phyloP scores from a whole-genome alignment of 495 filamentous ascomycete species.

The Penicillium pulvis region DNA sequence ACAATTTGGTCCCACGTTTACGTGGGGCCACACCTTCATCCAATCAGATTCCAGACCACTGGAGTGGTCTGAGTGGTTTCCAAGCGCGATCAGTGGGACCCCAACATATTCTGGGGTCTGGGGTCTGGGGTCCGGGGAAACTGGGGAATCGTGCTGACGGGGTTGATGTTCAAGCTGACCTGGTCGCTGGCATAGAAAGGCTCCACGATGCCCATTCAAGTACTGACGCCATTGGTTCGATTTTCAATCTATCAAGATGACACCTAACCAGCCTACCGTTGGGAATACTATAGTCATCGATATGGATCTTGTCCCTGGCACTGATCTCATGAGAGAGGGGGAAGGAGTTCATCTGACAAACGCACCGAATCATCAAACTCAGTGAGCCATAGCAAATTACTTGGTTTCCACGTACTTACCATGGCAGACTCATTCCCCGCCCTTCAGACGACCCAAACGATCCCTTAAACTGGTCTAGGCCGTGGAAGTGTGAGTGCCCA shows the following conservation, averaged over 20 bases:
- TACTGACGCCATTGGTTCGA: too few relatives aligned
- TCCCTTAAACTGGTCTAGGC: background rate
- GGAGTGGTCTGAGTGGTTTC: too few relatives aligned
- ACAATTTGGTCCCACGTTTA: background rate
- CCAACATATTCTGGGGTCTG: background rate
- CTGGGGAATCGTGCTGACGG: too few relatives aligned
- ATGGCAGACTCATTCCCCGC: background rate
- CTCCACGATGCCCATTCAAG: too few relatives aligned
- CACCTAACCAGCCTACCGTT: too few relatives aligned
- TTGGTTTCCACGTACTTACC: background rate
- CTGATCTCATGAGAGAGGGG: background rate
- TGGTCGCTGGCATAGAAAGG: too few relatives aligned
- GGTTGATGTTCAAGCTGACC: too few relatives aligned
- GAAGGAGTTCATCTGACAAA: background rate
- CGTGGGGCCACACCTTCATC: background rate
- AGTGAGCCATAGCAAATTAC: background rate
- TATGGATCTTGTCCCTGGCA: background rate
- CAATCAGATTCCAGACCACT: too few relatives aligned
- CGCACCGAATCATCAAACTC: background rate
- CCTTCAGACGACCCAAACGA: background rate
- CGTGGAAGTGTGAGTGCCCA: background rate
- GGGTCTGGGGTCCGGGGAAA: background rate
- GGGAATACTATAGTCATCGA: too few relatives aligned
- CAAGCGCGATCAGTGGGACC: background rate
- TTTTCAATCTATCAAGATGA: too few relatives aligned